Percentiles rank a stretch among this genome's conserved stretches.
Evolutionary conservation across 1,284 basidiomycete species (phyloP).

Genomic region (Leccinum griseonigrum): DNA sequence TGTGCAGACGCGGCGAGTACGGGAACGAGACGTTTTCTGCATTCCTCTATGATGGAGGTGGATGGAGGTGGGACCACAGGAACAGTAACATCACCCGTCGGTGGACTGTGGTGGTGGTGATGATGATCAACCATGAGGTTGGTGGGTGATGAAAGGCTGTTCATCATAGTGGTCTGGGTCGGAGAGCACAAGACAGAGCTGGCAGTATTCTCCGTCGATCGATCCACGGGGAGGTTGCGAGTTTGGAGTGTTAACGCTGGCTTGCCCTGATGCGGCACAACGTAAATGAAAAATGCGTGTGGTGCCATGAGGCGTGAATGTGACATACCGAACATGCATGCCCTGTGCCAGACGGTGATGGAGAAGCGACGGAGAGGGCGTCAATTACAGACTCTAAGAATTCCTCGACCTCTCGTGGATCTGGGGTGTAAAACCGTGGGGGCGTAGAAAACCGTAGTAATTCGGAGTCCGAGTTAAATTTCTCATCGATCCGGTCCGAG

Average conservation of each 20-base stretch:
- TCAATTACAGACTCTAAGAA: conserved; percentile 28
- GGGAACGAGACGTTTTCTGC: conserved; percentile 25
- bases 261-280: conserved; percentile 1
- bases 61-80: neutral
- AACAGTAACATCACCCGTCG: conserved; percentile 4
- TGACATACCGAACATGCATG: conserved; percentile 19
- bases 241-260: conserved; percentile 19
- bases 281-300: conserved; percentile 13
- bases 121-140: conserved; percentile 3
- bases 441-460: conserved; percentile 7
- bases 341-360: neutral
- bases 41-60: conserved; percentile 25
- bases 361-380: neutral
- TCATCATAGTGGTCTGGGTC: conserved; percentile 12
- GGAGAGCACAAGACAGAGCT: conserved; percentile 11
- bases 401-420: conserved; percentile 25
- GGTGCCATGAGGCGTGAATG: conserved; percentile 10
- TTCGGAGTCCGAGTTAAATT: neutral
- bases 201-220: conserved; percentile 7
- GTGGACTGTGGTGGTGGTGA: neutral
- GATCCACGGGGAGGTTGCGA: conserved; percentile 10
- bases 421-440: conserved; percentile 20
- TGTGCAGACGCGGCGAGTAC: conserved; percentile 20
- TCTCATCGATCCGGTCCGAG: conserved; percentile 10
- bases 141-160: conserved; percentile 8